Base-by-base conservation (phyloP, 495 filamentous ascomycete genomes). In the Xylaria grammica region DNA sequence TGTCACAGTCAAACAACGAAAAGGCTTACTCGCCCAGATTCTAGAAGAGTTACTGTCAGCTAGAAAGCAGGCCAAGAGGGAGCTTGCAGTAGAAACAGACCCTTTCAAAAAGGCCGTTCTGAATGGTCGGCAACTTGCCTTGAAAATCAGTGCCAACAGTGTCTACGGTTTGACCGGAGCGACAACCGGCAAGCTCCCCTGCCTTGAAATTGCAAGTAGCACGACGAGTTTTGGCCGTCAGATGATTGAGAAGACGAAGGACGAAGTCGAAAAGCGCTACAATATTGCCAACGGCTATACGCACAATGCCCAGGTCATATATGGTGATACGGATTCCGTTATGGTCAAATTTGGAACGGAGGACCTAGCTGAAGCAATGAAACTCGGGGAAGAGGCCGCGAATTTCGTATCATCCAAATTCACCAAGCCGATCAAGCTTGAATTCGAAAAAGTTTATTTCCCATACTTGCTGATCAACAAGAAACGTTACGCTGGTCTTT, bases 401-500 rank as follows among this genome's bases (percentile, higher is more conserved):
- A 82, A 87, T 27, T 95, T 76, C 67, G 95, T 99, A 6, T 97
- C 94, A 0, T 81, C 85, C 24, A 97, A 97, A 72, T 99, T 99
- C 77, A 79, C 93, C 75, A 93, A 90, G 67, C 95, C 95, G 6
- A 99, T 99, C 81, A 99, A 97, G 79, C 85, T 99, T 19, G 95
- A 99, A 74, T 99, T 99, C 79, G 95, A 99, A 73, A 99, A 99
- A 77, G 95, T 99, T 2, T 99, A 99, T 76, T 99, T 91, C 73
- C 95, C 95, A 1, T 99, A 99, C 74, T 84, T 99, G 34, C 82
- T 99, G 45, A 99, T 99, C 86, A 99, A 99, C 86, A 99, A 99
- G 79, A 99, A 99, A 84, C 90, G 95, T 59, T 99, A 99, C 68
- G 95, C 95, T 13, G 95, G 95, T 34, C 81, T 99, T 15, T 98